Base-by-base conservation (phyloP, 352 stramenopile species). In the Pythium aristosporum region DNA sequence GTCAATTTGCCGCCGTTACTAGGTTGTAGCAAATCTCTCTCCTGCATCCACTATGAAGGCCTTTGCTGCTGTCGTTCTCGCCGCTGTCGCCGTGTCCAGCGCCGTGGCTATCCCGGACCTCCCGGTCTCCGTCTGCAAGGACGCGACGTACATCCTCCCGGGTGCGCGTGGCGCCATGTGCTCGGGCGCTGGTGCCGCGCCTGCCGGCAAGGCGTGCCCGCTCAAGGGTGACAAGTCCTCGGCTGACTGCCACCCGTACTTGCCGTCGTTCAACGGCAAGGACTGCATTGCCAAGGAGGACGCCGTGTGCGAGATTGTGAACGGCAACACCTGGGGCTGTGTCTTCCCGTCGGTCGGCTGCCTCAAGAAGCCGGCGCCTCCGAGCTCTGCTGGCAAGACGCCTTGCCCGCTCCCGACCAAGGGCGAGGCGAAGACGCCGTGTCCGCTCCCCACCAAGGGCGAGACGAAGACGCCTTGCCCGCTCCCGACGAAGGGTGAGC, bases 111-210 rank as follows among this genome's bases (percentile, higher is more conserved):
- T 56, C 57, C 44, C 57, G 36, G 63, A 69, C 63, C 55, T 58
- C 48, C 42, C 42, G 42, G 42, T 48, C 42, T 48, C 42, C 44
- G 73, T 88, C 18, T 87, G 73, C 20, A 60, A 63, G 11, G 80
- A 89, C 51, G 80, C 76, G 44, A 87, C 76, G 21, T 89, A 86
- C 58, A 66, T 67, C 20, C 56, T 91, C 53, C 34, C 71, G 18
- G 48, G 59, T 20, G 60, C 63, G 13, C 72, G 76, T 13, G 76
- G 80, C 23, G 55, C 69, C 18, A 65, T 87, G 46, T 91, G 82
- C 62, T 76, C 72, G 0, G 82, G 82, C 11, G 65, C 65, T 0
- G 82, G 82, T 3, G 18, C 30, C 3, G 28, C 69, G 16, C 77
- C 80, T 1, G 57, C 51, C 9, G 80, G 77, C 39, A 74, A 47